Conservation (phyloP, 805 yeast genomes). For the Wickerhamiella occidentalis region DNA sequence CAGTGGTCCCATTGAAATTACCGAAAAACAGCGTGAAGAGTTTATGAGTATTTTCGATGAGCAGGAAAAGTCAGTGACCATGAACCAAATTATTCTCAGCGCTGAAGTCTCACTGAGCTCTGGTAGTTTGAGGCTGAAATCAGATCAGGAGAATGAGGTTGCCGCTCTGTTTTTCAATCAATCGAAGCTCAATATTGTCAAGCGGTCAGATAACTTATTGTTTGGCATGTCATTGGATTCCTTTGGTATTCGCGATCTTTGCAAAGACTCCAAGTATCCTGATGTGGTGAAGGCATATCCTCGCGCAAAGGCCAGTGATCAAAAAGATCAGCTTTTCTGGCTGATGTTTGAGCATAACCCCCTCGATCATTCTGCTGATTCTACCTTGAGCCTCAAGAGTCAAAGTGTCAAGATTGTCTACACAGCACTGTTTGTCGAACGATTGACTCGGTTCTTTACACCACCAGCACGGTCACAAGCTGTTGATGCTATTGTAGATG, state of each 20-base stretch:
- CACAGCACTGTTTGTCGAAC: slow-evolving; percentile 72
- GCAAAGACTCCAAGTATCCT: slow-evolving; percentile 64
- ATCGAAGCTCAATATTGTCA: slow-evolving; percentile 57
- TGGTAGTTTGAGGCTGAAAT: slow-evolving; percentile 61
- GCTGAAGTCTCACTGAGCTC: slow-evolving; percentile 54
- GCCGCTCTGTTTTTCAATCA: slow-evolving; percentile 78
- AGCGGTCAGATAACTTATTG: slow-evolving; percentile 67
- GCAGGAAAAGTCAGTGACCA: slow-evolving; percentile 31
- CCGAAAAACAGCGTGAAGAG: slow-evolving; percentile 82
- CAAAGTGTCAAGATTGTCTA: slow-evolving; percentile 83
- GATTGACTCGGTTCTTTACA: slow-evolving; percentile 59
- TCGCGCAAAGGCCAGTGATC: slow-evolving; percentile 33
- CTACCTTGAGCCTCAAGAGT: slow-evolving; percentile 57
- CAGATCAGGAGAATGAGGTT: slow-evolving; percentile 26
- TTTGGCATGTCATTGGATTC: slow-evolving; percentile 66
- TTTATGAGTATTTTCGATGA: slow-evolving; percentile 90
- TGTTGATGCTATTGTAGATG: slow-evolving; percentile 77
- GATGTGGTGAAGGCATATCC: slow-evolving; percentile 43
- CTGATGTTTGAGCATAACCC: slow-evolving; percentile 80
- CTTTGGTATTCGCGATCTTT: slow-evolving; percentile 78
- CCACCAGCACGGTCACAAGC: slow-evolving; percentile 87
- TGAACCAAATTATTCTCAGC: slow-evolving; percentile 41
- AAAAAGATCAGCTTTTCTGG: slow-evolving; percentile 42
- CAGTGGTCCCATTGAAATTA: slow-evolving; percentile 39
- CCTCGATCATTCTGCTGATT: slow-evolving; percentile 70